Conservation (phyloP, 768 basidiomycete species). For the Albatrellus ellisii region DNA sequence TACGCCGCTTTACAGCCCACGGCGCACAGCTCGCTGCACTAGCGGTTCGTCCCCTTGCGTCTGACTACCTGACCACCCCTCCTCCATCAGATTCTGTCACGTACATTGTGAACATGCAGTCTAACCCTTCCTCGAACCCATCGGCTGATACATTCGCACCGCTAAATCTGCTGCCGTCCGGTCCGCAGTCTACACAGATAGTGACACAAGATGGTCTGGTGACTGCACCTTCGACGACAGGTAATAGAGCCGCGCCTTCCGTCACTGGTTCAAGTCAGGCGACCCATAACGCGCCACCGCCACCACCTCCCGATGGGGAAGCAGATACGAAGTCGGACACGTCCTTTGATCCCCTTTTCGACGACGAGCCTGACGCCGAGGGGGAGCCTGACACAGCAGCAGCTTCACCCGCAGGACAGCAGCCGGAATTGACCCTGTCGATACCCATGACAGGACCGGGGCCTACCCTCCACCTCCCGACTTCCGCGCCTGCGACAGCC, state of each 20-base stretch:
- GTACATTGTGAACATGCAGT: neutral
- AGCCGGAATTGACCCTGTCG: neutral
- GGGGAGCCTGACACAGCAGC: constrained; percentile 24
- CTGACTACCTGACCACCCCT: constrained; percentile 18
- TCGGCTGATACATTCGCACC: neutral
- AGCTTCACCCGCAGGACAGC: neutral
- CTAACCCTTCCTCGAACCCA: neutral
- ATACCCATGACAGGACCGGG: constrained; percentile 10
- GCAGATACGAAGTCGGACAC: constrained; percentile 63
- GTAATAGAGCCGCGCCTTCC: neutral
- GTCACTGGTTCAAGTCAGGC: constrained; percentile 1
- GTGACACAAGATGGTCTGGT: too few relatives aligned
- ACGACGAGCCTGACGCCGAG: constrained; percentile 63
- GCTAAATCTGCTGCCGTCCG: neutral
- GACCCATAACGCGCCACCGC: neutral
- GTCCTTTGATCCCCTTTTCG: constrained; percentile 84
- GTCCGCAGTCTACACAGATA: too few relatives aligned
- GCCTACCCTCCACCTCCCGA: constrained; percentile 7
- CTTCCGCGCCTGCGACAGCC: too few relatives aligned
- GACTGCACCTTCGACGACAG: too few relatives aligned
- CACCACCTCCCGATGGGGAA: neutral
- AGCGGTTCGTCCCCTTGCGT: constrained; percentile 53
- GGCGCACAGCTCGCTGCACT: constrained; percentile 76
- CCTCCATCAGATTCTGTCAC: constrained; percentile 4
- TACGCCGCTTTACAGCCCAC: constrained; percentile 69